Percentiles rank a stretch among this genome's conserved stretches.
Conservation (phyloP, 495 filamentous ascomycete genomes). For the Talaromyces liani region DNA sequence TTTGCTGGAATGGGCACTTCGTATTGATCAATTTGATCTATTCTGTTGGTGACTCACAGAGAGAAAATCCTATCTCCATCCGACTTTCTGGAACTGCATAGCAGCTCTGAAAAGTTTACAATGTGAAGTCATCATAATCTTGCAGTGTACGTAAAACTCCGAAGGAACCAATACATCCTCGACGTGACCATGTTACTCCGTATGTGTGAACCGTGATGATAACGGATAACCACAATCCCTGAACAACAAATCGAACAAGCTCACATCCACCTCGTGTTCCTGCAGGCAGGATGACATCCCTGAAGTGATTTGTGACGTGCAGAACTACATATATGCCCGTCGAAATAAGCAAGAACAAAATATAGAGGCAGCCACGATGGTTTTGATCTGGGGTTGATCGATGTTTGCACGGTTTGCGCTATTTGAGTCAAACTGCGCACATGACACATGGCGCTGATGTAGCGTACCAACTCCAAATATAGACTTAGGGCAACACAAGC, state of each 20-base stretch:
- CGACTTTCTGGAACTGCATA: too few species aligned
- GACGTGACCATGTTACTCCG: too few species aligned
- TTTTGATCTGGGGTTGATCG: not conserved
- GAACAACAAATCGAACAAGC: not conserved
- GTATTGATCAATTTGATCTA: not conserved
- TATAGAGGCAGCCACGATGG: not conserved
- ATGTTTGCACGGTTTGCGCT: not conserved
- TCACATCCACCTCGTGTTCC: not conserved
- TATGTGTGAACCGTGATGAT: too few species aligned
- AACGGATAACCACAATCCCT: not conserved
- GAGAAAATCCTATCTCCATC: too few species aligned
- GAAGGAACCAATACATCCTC: too few species aligned
- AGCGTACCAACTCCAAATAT: too few species aligned
- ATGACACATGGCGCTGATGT: too few species aligned
- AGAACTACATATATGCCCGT: not conserved
- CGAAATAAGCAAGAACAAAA: not conserved
- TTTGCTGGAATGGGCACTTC: not conserved
- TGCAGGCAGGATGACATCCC: not conserved
- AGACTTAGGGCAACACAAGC: too few species aligned
- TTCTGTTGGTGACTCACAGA: too few species aligned
- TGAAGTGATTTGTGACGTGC: not conserved
- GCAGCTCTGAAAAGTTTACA: too few species aligned
- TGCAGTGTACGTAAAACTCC: too few species aligned
- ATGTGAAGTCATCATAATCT: too few species aligned
- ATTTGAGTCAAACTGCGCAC: not conserved